These are phyloP conservation scores for Zymoseptoria crescenta DNA, from an alignment of 2,329 filamentous ascomycete genomes.

Conservation along the genomic window DNA sequence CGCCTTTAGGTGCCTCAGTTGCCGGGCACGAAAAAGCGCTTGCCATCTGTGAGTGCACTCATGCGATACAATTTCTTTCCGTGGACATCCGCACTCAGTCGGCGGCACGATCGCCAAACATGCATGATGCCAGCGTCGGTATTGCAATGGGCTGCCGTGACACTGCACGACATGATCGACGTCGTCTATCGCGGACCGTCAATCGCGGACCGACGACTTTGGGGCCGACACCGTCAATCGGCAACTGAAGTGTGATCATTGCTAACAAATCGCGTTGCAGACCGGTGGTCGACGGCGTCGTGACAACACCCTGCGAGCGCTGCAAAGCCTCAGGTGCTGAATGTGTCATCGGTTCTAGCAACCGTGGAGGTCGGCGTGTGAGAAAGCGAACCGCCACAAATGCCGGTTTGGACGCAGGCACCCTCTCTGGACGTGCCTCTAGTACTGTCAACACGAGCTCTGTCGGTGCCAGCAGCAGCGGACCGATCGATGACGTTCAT, in stretches of 20 bases:
- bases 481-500: slow-evolving; percentile 3
- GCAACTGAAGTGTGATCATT: slow-evolving; percentile 2
- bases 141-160: neutral
- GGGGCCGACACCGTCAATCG: neutral
- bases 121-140: neutral
- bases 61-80: neutral
- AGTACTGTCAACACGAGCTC: slow-evolving; percentile 15
- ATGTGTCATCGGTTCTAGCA: slow-evolving; percentile 52
- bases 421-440: slow-evolving; percentile 22
- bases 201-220: neutral
- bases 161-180: neutral
- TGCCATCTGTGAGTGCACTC: slow-evolving; percentile 43
- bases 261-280: slow-evolving; percentile 19
- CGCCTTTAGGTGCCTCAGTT: slow-evolving; percentile 34
- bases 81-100: neutral
- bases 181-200: neutral
- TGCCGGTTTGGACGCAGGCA: slow-evolving; percentile 26
- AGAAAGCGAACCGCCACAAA: slow-evolving; percentile 41
- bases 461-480: slow-evolving; percentile 2
- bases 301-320: slow-evolving; percentile 47
- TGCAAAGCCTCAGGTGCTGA: slow-evolving; percentile 52
- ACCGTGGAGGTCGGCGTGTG: slow-evolving; percentile 46
- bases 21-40: slow-evolving; percentile 43
- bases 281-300: slow-evolving; percentile 42
- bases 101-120: neutral